Base-by-base conservation (phyloP, 768 basidiomycete genomes). In the Termitomyces sp. region DNA sequence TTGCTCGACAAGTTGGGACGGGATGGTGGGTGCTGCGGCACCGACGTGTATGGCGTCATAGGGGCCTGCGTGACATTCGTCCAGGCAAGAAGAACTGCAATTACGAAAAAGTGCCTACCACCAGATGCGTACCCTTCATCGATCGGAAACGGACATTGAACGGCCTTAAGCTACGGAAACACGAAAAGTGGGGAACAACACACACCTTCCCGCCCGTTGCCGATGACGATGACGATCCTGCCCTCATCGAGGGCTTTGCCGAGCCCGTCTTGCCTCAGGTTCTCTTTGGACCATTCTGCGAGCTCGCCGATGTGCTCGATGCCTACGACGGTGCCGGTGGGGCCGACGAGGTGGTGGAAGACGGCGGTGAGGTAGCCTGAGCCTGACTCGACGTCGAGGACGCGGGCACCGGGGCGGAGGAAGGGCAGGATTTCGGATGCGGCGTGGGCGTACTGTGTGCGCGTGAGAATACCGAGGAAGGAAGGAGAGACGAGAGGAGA, bases 21-120 rank as follows among this genome's bases (percentile, higher is more conserved):
- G 94, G 14, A 94, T 72, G 0, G 66, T 77, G 0, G 91, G 88
- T 0, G 95, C 86, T 0, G 96, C 95, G 0, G 96, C 96, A 4
- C 96, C 96, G 38, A 98, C 95, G 63, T 98, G 95, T 52, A 98
- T 97, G 0, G 84, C 87, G 60, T 92, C 82, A 66, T 86, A 93
- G 0, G 88, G 89, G 4, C 78, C 86, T 83, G 59, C 28, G 13
- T 7, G 13, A 7, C 32, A 1, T 32, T 36, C 30, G 13, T 12
- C 24, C 16, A n/a, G 9, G 33, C 26, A 18, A 6, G 4, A 46
- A 1, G 7, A n/a, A n/a, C 30, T 2, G 2, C 10, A 24, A 20
- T 30, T 13, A 16, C 0, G 5, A n/a, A 40, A 28, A 1, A 13
- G 13, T 14, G 59, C 73, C 56, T 32, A 74, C 78, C 76, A 22